Evolutionary conservation across 1,139 yeast genomes (phyloP), one percentile per base, ranked within the genome.

Genomic region (Yamadazyma membranifaciens): DNA sequence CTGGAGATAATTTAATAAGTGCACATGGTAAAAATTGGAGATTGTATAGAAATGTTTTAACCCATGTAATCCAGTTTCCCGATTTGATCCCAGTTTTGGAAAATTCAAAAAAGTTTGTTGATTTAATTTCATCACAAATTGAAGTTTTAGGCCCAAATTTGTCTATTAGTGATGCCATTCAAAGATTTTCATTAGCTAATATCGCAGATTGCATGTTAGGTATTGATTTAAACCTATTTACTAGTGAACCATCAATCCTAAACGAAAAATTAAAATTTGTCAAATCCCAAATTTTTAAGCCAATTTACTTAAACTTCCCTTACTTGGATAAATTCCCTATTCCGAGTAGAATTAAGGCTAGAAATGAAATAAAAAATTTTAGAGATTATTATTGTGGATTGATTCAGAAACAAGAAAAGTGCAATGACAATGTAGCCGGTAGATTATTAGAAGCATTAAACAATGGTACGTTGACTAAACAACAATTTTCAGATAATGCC

Each of bases 1-100:
- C 84, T 0, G 86, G 86, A 0, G 84, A 80, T 45, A 80, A 80
- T 51, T 66, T 80, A 2, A 80, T 80, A 24, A 78, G 84, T 49
- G 76, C 84, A 1, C 82, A 78, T 52, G 83, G 83, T 0, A 56
- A 58, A 2, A 53, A 56, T n/a, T 80, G 86, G 86, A 73, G 56
- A 45, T 47, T 58, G 7, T 80, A 78, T 50, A 61, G 86, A 44
- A 57, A 57, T 3, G 54, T 73, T 14, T 54, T 80, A 32, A 70
- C 79, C 4, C 60, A 63, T n/a, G 69, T 78, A 2, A 64, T 80
- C 20, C 81, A 76, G 44, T 74, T 75, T 46, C 81, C 83, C 9
- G 64, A 74, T 27, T 31, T 43, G 2, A 22, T 38, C 3, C 49
- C 50, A 2, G 28, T 50, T 6, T 25, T 24, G 1, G 25, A 30